Evolutionary conservation across 257 asterid genomes (phyloP).

Genomic region (Petunia axillaris): DNA sequence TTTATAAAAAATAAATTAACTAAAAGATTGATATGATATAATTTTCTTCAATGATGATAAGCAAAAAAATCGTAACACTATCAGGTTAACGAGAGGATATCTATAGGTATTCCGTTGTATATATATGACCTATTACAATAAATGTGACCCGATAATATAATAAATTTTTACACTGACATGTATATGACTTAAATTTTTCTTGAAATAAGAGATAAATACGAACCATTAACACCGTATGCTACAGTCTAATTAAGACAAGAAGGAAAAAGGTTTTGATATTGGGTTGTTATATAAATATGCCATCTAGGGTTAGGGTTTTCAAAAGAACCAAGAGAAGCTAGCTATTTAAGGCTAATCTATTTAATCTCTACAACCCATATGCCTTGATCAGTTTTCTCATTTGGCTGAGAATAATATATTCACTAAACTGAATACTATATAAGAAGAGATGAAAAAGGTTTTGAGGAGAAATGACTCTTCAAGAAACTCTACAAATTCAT

Average conservation of each 20-base stretch:
- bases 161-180: background rate
- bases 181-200: background rate
- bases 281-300: constrained; percentile 51
- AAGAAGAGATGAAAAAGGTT: constrained; percentile 52
- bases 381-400: background rate
- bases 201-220: background rate
- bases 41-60: background rate
- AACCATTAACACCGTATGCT: no score
- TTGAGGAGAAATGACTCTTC: constrained; percentile 40
- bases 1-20: background rate
- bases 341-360: background rate
- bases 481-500: constrained; percentile 38
- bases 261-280: constrained; percentile 14
- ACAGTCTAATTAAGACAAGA: background rate
- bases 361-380: constrained; percentile 15
- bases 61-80: no score
- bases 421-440: background rate
- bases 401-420: background rate
- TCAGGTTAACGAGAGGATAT: no score
- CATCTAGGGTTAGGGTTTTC: constrained; percentile 66
- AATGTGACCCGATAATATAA: background rate
- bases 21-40: background rate
- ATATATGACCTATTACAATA: background rate
- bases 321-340: constrained; percentile 32
- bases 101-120: no score